Evolutionary conservation across 805 yeast genomes (phyloP).

Genomic region (Cyberlindnera mrakii): DNA sequence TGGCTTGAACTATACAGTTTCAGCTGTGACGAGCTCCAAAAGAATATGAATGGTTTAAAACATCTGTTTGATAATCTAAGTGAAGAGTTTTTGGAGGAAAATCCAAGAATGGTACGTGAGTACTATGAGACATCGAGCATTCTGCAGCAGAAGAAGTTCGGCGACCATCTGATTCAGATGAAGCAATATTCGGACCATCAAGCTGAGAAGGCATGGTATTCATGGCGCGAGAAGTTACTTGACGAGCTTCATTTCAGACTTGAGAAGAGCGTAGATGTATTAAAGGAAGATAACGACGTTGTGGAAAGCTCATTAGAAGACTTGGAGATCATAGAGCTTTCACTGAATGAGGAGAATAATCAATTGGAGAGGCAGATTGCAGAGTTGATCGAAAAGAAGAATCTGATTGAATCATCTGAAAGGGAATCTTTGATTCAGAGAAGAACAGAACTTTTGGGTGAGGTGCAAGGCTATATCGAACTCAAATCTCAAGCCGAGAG

Average conservation of each 20-base stretch:
- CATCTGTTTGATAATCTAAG: conserved; percentile 19
- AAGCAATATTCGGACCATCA: conserved; percentile 23
- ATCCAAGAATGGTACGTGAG: conserved; percentile 22
- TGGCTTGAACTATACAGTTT: conserved; percentile 23
- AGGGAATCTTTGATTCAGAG: conserved; percentile 6
- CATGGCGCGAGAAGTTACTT: conserved; percentile 21
- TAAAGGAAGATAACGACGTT: conserved; percentile 8
- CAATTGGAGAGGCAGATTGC: conserved; percentile 1
- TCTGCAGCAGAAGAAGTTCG: conserved; percentile 18
- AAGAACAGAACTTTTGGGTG: conserved; percentile 10
- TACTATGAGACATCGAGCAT: conserved; percentile 17
- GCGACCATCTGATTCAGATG: conserved; percentile 20
- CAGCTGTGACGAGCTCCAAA: conserved; percentile 24
- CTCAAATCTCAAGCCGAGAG: conserved; percentile 2
- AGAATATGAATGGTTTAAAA: conserved; percentile 21
- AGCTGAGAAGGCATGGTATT: conserved; percentile 21
- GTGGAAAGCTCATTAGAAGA: conserved; percentile 2
- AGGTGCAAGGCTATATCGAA: background rate
- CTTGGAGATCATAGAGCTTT: conserved; percentile 3
- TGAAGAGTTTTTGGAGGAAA: conserved; percentile 21
- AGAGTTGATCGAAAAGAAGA: conserved; percentile 3
- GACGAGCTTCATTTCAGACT: conserved; percentile 19
- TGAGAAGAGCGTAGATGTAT: conserved; percentile 6
- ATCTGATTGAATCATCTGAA: conserved; percentile 12
- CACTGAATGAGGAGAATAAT: background rate